Evolutionary conservation across 73 alveolate genomes (phyloP).

Genomic region (Paramecium octaurelia): DNA sequence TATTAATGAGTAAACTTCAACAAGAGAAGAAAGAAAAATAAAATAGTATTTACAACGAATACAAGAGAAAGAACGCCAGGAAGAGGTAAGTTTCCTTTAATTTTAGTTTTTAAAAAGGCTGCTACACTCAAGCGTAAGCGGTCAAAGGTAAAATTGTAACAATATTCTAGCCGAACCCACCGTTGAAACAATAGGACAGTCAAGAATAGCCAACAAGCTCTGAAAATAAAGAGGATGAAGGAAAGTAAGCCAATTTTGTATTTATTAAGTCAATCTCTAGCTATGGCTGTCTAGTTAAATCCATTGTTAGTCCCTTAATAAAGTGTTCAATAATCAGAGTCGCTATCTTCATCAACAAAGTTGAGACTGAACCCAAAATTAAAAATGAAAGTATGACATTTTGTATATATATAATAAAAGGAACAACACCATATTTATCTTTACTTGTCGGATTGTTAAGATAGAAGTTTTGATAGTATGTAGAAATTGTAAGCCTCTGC

Average conservation of each 20-base stretch:
- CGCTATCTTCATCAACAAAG: background rate
- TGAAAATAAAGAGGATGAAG: background rate
- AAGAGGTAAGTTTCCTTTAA: slow-evolving; percentile 37
- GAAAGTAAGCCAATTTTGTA: background rate
- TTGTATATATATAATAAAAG: background rate
- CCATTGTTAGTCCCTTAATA: background rate
- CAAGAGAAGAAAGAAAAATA: background rate
- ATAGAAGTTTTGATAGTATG: background rate
- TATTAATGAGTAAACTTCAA: background rate
- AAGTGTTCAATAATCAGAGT: background rate
- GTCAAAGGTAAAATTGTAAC: background rate
- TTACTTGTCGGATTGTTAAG: background rate
- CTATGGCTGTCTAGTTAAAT: background rate
- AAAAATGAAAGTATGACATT: background rate
- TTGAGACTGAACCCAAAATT: slow-evolving; percentile 35
- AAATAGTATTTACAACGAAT: background rate
- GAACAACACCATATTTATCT: slow-evolving; percentile 11
- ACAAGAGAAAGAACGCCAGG: background rate
- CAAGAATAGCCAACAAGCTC: background rate
- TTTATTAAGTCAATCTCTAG: background rate
- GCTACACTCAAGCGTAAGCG: slow-evolving; percentile 8
- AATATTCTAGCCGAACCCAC: background rate
- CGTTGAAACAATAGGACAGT: background rate
- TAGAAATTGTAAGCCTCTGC: background rate
- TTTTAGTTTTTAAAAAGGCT: background rate